Evolutionary conservation across 2,329 filamentous ascomycete genomes (phyloP), one percentile per base, ranked within the genome.

Genomic region (Talaromyces sp.): DNA sequence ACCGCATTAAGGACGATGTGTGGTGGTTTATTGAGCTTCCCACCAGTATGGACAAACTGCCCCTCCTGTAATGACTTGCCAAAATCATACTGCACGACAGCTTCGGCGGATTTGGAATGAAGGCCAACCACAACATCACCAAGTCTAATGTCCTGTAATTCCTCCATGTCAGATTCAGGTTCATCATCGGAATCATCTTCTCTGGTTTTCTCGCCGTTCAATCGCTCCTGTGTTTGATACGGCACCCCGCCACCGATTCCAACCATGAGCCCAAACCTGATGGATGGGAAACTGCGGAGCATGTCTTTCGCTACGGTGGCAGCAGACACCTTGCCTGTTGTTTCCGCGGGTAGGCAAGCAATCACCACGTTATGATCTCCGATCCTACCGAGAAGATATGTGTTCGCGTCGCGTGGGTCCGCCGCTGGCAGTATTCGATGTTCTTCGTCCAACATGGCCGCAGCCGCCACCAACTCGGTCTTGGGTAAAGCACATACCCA

Each of bases 81-180:
- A 58, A 67, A 66, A 64, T 68, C 66, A 24, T 66, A 69, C 51
- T 67, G 65, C n/a, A 68, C 62, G 21, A 68, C 65, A 11, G 58
- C 65, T 48, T 61, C 60, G 2, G 53, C 38, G 0, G 53, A 27
- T 11, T 65, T 64, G 7, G 60, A 58, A 12, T 56, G 62, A n/a
- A 63, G n/a, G n/a, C 64, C 61, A 14, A 68, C 53, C 4, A 62
- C 58, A n/a, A 63, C 54, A 54, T 63, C 60, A 24, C 62, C 61
- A 0, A 65, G 53, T 19, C 63, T 32, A 24, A 66, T 57, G 41
- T 63, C 62, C n/a, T 19, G 17, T 32, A 52, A 17, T 35, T 54
- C 57, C 7, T 48, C 43, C 10, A n/a, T n/a, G n/a, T n/a, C n/a
- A n/a, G n/a, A n/a, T n/a, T n/a, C n/a, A n/a, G n/a, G n/a, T n/a